A percentile compares a stretch with the other conserved stretches of the same genome.
Evolutionary conservation across 2,329 filamentous ascomycete genomes (phyloP).

Genomic region (Trichophyton simii): DNA sequence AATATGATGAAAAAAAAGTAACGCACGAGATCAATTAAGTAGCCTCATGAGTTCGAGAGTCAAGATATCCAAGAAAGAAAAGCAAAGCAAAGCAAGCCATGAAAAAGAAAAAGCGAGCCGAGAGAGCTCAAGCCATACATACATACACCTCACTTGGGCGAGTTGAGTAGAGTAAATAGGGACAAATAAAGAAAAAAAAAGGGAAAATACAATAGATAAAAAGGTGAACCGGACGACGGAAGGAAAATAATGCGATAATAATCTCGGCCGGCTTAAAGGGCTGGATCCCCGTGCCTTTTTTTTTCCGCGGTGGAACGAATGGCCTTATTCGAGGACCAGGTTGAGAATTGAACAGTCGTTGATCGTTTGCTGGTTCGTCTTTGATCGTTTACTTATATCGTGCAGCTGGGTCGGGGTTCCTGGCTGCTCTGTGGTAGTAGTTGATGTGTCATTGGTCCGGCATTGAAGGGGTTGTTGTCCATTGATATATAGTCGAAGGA

Average conservation of each 20-base stretch:
- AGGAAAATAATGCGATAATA: background rate
- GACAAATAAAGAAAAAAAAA: background rate
- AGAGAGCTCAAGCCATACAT: background rate
- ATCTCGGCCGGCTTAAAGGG: background rate
- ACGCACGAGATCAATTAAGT: background rate
- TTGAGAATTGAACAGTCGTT: background rate
- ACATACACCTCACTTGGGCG: background rate
- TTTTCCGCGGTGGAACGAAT: background rate
- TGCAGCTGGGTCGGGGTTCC: background rate
- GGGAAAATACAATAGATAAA: background rate
- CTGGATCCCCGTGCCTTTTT: background rate
- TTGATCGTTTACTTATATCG: background rate
- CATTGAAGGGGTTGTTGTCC: background rate
- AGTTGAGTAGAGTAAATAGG: background rate
- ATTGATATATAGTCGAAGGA: conserved; percentile 4
- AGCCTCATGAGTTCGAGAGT: background rate
- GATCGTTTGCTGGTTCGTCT: background rate
- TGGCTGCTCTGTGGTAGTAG: background rate
- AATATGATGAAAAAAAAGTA: background rate
- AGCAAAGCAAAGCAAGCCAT: background rate
- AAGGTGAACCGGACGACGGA: background rate
- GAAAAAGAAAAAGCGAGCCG: background rate
- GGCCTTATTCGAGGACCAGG: background rate
- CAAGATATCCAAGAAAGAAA: background rate
- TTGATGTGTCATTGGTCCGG: background rate